phyloP scores from a whole-genome alignment of 805 yeast genomes.

The Kodamaea neixiangensis region DNA sequence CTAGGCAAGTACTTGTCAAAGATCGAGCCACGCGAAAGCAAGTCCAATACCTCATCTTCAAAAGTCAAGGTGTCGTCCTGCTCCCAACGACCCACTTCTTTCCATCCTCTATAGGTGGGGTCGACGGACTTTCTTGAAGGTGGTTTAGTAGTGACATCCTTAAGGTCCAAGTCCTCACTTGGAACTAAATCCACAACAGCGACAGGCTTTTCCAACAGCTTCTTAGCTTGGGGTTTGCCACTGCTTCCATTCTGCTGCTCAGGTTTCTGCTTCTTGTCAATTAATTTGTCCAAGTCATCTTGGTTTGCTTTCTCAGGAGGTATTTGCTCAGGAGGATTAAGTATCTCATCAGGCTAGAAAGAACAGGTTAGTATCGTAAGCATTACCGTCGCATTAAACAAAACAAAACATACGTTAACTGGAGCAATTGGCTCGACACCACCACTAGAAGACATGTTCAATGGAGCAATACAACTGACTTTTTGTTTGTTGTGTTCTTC shows the following conservation, averaged over 20 bases:
- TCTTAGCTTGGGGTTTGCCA: slow-evolving; percentile 1
- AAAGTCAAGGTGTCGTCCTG: slow-evolving; percentile 61
- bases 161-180: slow-evolving; percentile 40
- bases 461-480: not conserved
- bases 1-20: slow-evolving; percentile 78
- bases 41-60: slow-evolving; percentile 73
- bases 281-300: slow-evolving; percentile 13
- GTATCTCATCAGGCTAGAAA: slow-evolving; percentile 34
- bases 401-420: slow-evolving; percentile 10
- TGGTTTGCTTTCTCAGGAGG: slow-evolving; percentile 9
- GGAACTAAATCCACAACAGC: slow-evolving; percentile 22
- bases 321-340: slow-evolving; percentile 36
- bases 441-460: slow-evolving; percentile 7
- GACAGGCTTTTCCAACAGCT: slow-evolving; percentile 1
- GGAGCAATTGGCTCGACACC: slow-evolving; percentile 10
- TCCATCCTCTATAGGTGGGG: slow-evolving; percentile 88
- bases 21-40: slow-evolving; percentile 67
- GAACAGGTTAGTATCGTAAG: slow-evolving; percentile 16
- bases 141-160: slow-evolving; percentile 36
- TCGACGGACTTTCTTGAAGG: slow-evolving; percentile 54
- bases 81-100: slow-evolving; percentile 88
- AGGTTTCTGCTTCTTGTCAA: slow-evolving; percentile 3
- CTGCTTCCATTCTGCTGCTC: slow-evolving; percentile 2
- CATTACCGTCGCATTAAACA: too few species aligned
- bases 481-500: slow-evolving; percentile 5